Evolutionary conservation across 805 yeast species (phyloP), one percentile per base, ranked within the genome.

Genomic region (Kodamaea fukazawae): DNA sequence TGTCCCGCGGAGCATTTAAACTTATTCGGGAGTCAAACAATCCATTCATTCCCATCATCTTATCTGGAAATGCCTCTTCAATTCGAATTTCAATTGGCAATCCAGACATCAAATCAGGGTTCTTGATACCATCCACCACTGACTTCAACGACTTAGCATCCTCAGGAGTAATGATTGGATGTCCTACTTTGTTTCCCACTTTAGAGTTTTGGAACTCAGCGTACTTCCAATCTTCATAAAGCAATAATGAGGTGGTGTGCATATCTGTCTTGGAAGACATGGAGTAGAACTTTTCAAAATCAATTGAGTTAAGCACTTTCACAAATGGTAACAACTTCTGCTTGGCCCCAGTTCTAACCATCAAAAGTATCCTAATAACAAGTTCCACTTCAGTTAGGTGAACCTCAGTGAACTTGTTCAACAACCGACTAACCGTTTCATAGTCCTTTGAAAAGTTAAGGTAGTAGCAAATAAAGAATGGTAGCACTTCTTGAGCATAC

Each of bases 51-150:
- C 13, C 13, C 15, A n/a, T n/a, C 9, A 27, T 5, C 15, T 27
- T n/a, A 27, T 27, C 30, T 6, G 30, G 15, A 55, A 8, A 81
- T 0, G 86, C 83, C 43, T 71, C 71, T 0, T 67, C 66, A 4
- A 87, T 51, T 0, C 79, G 63, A 1, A 83, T 74, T 14, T 71
- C 65, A 10, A 75, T 71, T 0, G 90, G 87, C 7, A 86, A 58
- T 0, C 95, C 95, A 47, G 71, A 70, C 4, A 76, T 54, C 29
- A 86, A 58, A 54, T 88, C 96, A 2, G 68, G 62, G 41, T 83
- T 88, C 36, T 75, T 78, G 3, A 88, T 63, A 0, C 70, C 54
- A 4, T 66, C 63, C 54, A 81, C 86, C 1, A 83, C 64, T 3
- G 59, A 39, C 16, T 68, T 40, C 30, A 56, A 48, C 1, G 39